phyloP scores from a whole-genome alignment of 352 stramenopile genomes.

The Pythium angustatum region DNA sequence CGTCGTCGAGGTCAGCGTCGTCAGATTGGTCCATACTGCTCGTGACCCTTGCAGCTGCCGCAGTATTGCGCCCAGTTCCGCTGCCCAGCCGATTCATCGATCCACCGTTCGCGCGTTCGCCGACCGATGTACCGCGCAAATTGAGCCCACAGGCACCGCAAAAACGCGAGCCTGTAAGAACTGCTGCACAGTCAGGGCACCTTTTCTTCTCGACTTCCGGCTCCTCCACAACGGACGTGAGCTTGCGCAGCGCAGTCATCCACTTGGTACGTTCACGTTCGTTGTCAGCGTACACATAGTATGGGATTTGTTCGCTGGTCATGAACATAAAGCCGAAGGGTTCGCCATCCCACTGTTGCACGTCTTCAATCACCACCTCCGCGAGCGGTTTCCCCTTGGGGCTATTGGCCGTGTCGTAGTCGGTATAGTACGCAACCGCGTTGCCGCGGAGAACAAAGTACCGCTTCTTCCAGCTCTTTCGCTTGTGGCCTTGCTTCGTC shows the following conservation, averaged over 20 bases:
- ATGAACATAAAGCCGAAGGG: constrained; percentile 91
- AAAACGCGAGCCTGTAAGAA: constrained; percentile 86
- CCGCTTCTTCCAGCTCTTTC: constrained; percentile 91
- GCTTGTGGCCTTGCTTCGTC: constrained; percentile 89
- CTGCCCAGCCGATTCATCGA: constrained; percentile 14
- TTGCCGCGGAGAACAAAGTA: constrained; percentile 87
- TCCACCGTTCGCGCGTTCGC: constrained; percentile 43
- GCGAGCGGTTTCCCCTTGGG: constrained; percentile 75
- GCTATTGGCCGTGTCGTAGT: constrained; percentile 87
- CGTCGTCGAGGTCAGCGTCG: constrained; percentile 67
- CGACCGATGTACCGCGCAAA: constrained; percentile 69
- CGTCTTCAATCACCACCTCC: constrained; percentile 83
- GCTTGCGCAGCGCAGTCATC: constrained; percentile 84
- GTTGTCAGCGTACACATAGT: constrained; percentile 90
- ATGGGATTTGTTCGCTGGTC: constrained; percentile 87
- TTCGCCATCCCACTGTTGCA: constrained; percentile 85
- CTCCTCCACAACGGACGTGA: constrained; percentile 70
- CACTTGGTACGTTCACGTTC: constrained; percentile 87
- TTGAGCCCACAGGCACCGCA: constrained; percentile 89
- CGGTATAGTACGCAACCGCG: constrained; percentile 78
- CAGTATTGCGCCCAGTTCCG: constrained; percentile 12
- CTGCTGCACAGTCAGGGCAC: constrained; percentile 79
- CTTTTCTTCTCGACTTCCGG: constrained; percentile 80
- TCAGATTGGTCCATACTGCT: constrained; percentile 45
- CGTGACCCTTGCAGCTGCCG: constrained; percentile 17